These are phyloP conservation scores for Candida montana DNA, from an alignment of 805 yeast genomes.

Conservation along the genomic window DNA sequence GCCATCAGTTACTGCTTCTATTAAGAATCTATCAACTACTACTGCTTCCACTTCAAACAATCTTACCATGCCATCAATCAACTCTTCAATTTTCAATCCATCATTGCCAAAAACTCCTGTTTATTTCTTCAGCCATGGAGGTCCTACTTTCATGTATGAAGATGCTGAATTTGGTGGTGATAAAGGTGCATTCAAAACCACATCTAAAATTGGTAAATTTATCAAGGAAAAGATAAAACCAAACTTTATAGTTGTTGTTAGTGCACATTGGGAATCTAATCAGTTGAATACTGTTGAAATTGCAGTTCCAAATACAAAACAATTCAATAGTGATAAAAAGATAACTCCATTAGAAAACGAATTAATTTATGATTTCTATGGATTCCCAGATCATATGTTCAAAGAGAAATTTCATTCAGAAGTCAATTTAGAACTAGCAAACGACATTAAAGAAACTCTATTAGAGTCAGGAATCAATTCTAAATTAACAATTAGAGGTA, in stretches of 20 bases:
- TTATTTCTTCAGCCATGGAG: slow-evolving; percentile 76
- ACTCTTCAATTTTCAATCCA: slow-evolving; percentile 12
- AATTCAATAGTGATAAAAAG: background rate
- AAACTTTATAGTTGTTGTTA: slow-evolving; percentile 57
- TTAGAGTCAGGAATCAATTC: slow-evolving; percentile 39
- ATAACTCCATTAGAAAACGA: slow-evolving; percentile 37
- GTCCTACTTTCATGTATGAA: slow-evolving; percentile 68
- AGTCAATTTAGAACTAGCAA: slow-evolving; percentile 38
- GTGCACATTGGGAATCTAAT: slow-evolving; percentile 74
- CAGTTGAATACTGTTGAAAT: slow-evolving; percentile 41
- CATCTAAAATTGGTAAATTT: slow-evolving; percentile 44
- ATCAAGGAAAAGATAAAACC: slow-evolving; percentile 52
- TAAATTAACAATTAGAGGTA: slow-evolving; percentile 48
- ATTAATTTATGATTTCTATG: slow-evolving; percentile 69
- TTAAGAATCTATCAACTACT: background rate
- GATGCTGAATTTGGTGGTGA: slow-evolving; percentile 45
- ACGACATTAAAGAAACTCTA: slow-evolving; percentile 38
- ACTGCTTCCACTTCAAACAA: background rate
- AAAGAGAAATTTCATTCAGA: slow-evolving; percentile 53
- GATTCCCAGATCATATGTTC: slow-evolving; percentile 65
- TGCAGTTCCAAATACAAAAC: slow-evolving; percentile 33
- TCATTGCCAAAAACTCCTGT: slow-evolving; percentile 40
- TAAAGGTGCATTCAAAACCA: slow-evolving; percentile 52
- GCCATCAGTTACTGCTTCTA: background rate
- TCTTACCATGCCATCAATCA: background rate